Base-by-base conservation (phyloP, 2,329 filamentous ascomycete genomes). In the Trichoderma guizhouense region DNA sequence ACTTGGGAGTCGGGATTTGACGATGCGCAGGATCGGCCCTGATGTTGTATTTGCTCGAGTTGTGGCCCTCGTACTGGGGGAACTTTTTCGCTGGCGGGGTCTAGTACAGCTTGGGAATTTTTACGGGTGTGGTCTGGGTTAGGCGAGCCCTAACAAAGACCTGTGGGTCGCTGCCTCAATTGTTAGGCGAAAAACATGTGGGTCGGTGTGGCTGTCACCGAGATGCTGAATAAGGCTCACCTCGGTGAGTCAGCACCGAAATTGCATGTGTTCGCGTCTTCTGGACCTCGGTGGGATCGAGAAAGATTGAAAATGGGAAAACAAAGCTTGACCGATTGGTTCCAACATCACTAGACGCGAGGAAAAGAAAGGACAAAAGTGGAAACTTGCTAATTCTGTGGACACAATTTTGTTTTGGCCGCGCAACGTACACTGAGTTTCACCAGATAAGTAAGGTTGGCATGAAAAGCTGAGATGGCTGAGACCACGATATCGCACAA, bases 101-200 rank as follows among this genome's bases (percentile, higher is more conserved):
- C 67, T 69, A 70, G 55, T 62, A 51, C 72, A 15, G 34, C 69
- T 57, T 71, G 62, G 72, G 68, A 71, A 72, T 73, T 73, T 72
- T 73, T 73, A 57, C 69, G 61, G 68, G 69, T 73, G 72, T 72
- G 72, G 76, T 72, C 75, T 72, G 74, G 77, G 76, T 78, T 79
- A 77, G 75, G 74, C 77, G 78, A 79, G 78, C 78, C 78, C 78
- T 80, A 80, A 79, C 75, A 67, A 67, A 51, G 61, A 62, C 72
- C 72, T 74, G 74, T 74, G 72, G 71, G 39, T 70, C 30, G 60
- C 39, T 75, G 72, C 72, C 74, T 77, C 73, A 74, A 63, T 65
- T 71, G 62, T 72, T 30, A 74, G 76, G 74, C 72, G 74, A 55
- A 15, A 69, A 72, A 61, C 57, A 14, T 58, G 73, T 71, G 73